Evolutionary conservation across 768 basidiomycete genomes (phyloP).

Genomic region (Candolleomyces aberdarensis): DNA sequence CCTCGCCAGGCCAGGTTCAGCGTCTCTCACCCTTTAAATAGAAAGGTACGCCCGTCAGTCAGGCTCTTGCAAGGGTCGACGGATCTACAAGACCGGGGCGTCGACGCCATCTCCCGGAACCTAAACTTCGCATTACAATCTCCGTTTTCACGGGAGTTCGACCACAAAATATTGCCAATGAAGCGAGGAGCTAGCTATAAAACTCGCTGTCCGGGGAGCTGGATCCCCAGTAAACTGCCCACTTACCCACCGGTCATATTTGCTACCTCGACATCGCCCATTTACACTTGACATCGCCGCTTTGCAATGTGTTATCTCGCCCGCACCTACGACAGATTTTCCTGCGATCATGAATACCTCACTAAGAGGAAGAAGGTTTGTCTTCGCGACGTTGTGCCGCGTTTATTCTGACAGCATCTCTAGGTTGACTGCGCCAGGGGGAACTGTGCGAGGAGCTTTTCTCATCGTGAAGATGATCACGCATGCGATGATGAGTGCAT

Average conservation of each 20-base stretch:
- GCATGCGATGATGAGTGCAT: neutral
- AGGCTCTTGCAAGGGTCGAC: too few species aligned
- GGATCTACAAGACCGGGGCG: too few species aligned
- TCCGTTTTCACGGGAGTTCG: too few species aligned
- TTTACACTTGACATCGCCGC: neutral
- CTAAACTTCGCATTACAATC: too few species aligned
- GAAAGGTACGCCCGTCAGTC: too few species aligned
- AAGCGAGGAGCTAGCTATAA: neutral
- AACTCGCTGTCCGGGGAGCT: neutral
- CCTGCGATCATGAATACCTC: neutral
- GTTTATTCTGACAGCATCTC: neutral
- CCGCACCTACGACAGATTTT: neutral
- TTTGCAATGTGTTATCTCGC: neutral
- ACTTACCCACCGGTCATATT: neutral
- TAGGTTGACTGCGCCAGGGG: conserved; percentile 1
- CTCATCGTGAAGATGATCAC: neutral
- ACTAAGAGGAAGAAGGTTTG: neutral
- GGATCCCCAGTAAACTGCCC: neutral
- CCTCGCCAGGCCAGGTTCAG: too few species aligned
- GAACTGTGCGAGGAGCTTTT: neutral
- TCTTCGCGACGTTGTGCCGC: neutral
- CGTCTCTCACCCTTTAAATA: too few species aligned
- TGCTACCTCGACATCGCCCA: neutral
- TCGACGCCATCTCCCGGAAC: too few species aligned
- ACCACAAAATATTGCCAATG: too few species aligned